Base-by-base conservation (phyloP, 352 stramenopile species). In the Globisporangium perplexum region DNA sequence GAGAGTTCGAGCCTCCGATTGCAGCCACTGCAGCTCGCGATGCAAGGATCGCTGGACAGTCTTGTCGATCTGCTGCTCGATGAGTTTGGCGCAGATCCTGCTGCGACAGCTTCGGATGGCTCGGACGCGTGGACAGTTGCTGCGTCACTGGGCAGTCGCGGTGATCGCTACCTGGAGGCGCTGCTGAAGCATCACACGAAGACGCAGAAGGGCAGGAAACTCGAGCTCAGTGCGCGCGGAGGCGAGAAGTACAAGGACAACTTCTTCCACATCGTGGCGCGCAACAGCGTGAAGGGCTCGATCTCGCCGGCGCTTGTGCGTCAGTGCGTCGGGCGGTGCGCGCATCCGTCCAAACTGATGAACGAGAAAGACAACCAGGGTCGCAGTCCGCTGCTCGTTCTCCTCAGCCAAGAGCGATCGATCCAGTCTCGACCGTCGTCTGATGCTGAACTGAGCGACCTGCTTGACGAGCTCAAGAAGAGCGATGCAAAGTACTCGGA, bases 11-110 rank as follows among this genome's bases (percentile, higher is more conserved):
- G 49, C 7, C 24, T 58, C 7, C 18, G 72, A 0, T 54, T 59
- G 26, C 81, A 92, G 33, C 81, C 81, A 5, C 55, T 92, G 28
- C 68, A 85, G 41, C 65, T 87, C 14, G 75, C 81, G 10, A 90
- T 92, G 51, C 28, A 54, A 23, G 66, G 68, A 1, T 66, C 74
- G 0, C 65, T 77, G 41, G 59, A 68, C 5, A 60, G 72, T 12
- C 56, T 83, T 30, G 82, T 89, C 41, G 46, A 76, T 1, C 47
- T 87, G 30, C 53, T 92, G 14, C 62, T 92, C 1, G 54, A 59
- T 14, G 62, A 83, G 22, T 69, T 70, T 20, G 47, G 60, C 18
- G 66, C 74, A 1, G 54, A 86, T 20, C 64, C 80, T 1, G 54
- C 47, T 23, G 72, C 71, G 3, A 38, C 50, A 22, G 65, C 62